phyloP scores from a whole-genome alignment of 371 early-diverging fungal genomes.

The Blakeslea trispora region DNA sequence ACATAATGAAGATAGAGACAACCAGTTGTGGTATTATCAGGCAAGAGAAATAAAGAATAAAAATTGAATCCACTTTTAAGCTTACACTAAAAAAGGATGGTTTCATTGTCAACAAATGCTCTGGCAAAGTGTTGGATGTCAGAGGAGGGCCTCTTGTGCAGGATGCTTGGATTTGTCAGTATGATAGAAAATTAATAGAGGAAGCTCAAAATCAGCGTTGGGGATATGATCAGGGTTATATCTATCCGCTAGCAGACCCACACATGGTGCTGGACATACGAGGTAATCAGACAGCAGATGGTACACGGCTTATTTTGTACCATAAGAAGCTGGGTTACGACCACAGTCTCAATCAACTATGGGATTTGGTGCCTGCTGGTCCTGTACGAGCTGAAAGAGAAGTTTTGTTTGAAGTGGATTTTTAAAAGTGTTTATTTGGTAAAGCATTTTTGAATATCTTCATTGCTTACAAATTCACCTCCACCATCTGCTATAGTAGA shows the following conservation, averaged over 20 bases:
- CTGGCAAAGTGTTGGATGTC: conserved; percentile 45
- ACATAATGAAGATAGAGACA: conserved; percentile 48
- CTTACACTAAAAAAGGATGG: too few relatives aligned
- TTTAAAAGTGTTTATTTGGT: conserved; percentile 18
- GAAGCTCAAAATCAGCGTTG: conserved; percentile 51
- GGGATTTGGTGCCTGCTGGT: conserved; percentile 52
- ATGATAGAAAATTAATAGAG: conserved; percentile 40
- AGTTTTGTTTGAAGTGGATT: conserved; percentile 50
- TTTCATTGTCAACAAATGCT: conserved; percentile 43
- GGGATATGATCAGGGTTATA: conserved; percentile 45
- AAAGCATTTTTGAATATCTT: conserved; percentile 20
- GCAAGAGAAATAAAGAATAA: conserved; percentile 14
- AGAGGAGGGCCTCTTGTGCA: conserved; percentile 43
- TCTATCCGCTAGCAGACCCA: conserved; percentile 47
- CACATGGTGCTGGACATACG: conserved; percentile 50
- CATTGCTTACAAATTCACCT: conserved; percentile 14
- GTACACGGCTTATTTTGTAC: conserved; percentile 38
- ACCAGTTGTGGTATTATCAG: conserved; percentile 52
- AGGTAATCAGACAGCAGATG: conserved; percentile 32
- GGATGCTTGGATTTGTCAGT: conserved; percentile 43
- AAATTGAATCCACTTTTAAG: too few relatives aligned
- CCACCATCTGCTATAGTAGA: conserved; percentile 16
- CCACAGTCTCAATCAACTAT: conserved; percentile 36
- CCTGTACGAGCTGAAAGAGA: conserved; percentile 44
- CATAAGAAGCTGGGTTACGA: conserved; percentile 33